Conservation (phyloP, 1,284 basidiomycete species). For the Golubevia pallescens region DNA sequence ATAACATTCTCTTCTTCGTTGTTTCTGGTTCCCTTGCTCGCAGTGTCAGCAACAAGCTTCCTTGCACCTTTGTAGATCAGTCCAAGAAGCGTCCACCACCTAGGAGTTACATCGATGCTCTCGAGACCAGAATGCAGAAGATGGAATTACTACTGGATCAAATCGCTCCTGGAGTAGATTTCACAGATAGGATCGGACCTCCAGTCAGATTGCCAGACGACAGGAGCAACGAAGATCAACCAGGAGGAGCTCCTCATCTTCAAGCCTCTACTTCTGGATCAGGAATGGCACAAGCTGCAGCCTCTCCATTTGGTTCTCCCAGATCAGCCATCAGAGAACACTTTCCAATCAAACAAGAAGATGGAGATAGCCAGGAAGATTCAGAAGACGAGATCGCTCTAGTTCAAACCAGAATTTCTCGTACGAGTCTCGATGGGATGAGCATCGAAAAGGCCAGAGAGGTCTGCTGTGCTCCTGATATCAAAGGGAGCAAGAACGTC, state of each 20-base stretch:
- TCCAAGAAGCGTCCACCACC: constrained; percentile 25
- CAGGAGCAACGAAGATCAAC: constrained; percentile 20
- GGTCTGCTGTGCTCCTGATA: too few species aligned
- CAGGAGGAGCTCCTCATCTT: not conserved
- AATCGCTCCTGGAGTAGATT: constrained; percentile 47
- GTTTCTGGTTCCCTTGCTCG: too few species aligned
- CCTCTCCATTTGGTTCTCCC: too few species aligned
- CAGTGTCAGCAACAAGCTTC: constrained; percentile 41
- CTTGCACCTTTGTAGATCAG: constrained; percentile 53
- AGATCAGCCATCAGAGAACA: too few species aligned
- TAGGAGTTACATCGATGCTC: constrained; percentile 45
- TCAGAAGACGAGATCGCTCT: constrained; percentile 37
- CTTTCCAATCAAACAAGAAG: too few species aligned
- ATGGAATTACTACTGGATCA: constrained; percentile 38
- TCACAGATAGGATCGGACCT: constrained; percentile 42
- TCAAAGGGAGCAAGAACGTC: too few species aligned
- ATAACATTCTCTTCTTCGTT: not conserved
- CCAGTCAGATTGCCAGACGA: constrained; percentile 40
- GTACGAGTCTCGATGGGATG: constrained; percentile 6
- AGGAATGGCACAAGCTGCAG: too few species aligned
- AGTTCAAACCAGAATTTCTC: constrained; percentile 21
- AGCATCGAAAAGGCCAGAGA: not conserved
- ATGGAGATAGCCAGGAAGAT: not conserved
- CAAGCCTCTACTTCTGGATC: not conserved
- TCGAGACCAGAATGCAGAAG: constrained; percentile 47